Base-by-base conservation (phyloP, 2,329 filamentous ascomycete genomes). In the Neurospora crassa region DNA sequence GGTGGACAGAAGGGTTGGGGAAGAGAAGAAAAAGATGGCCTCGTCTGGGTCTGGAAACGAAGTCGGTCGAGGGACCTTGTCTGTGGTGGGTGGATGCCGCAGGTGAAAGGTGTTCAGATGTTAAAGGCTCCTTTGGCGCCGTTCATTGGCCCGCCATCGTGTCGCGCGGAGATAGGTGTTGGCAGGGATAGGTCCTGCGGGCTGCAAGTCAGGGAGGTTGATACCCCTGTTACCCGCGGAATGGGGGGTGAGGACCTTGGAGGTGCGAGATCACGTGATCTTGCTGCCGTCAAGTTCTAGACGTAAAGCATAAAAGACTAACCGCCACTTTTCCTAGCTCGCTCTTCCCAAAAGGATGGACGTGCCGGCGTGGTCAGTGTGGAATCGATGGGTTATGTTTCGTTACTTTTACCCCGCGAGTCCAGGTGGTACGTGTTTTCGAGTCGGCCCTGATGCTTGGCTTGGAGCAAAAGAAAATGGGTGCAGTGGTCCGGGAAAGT, bases 21-120 rank as follows among this genome's bases (percentile, higher is more conserved):
- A 68, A 40, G 42, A 18, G 59, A 43, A 47, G 45, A 59, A 59
- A 59, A 59, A 59, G 47, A 59, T 59, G 47, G 24, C 47, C 24
- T 70, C 63, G 53, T 72, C 53, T 59, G 43, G 69, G 29, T 70
- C 53, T 47, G 68, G 68, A 70, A 67, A 71, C 29, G 71, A 47
- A 53, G 63, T 59, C 47, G 47, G 47, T 59, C 24, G 47, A 59
- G 47, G 47, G 47, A 59, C 47, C 47, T 34, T 59, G 47, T 59
- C 47, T 59, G 47, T 59, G 47, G 24, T 59, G 47, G 47, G 47
- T 59, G 47, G 47, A 59, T 59, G 47, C 47, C 42, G 69, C 72
- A 74, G 74, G 74, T 76, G 76, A 75, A 77, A 77, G 76, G 76
- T 77, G 76, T 77, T 76, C 76, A 77, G 73, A 77, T 76, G 76